Evolutionary conservation across 768 basidiomycete genomes (phyloP).

Genomic region (Serpula lacrymans): DNA sequence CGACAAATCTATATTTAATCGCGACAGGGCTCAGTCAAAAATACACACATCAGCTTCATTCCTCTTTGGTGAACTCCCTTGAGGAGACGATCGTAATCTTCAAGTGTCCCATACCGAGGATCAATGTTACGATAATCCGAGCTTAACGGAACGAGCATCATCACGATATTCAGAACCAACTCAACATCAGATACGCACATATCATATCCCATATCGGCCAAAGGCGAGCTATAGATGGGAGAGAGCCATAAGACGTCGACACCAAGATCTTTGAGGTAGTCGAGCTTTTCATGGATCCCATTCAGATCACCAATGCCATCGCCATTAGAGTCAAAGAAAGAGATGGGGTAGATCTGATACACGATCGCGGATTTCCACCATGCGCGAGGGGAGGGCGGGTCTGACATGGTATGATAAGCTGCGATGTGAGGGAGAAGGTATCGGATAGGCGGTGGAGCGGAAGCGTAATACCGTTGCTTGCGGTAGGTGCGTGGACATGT

Average conservation of each 20-base stretch:
- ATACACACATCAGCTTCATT: slow-evolving; percentile 65
- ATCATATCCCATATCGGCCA: slow-evolving; percentile 74
- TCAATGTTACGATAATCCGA: slow-evolving; percentile 65
- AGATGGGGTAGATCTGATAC: slow-evolving; percentile 71
- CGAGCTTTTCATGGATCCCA: slow-evolving; percentile 61
- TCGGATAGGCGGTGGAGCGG: background rate
- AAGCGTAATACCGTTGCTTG: slow-evolving; percentile 4
- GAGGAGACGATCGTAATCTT: slow-evolving; percentile 56
- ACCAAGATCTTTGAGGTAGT: slow-evolving; percentile 66
- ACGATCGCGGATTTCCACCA: slow-evolving; percentile 62
- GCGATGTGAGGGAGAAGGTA: slow-evolving; percentile 7
- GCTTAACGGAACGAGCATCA: slow-evolving; percentile 30
- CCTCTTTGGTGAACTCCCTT: slow-evolving; percentile 54
- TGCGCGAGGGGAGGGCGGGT: slow-evolving; percentile 15
- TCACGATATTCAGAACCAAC: slow-evolving; percentile 1
- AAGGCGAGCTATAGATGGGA: slow-evolving; percentile 67
- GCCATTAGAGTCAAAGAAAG: slow-evolving; percentile 69
- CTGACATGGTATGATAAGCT: slow-evolving; percentile 8
- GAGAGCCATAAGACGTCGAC: slow-evolving; percentile 68
- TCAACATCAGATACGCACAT: slow-evolving; percentile 38
- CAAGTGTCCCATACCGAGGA: slow-evolving; percentile 59
- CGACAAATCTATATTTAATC: slow-evolving; percentile 1
- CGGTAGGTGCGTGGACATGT: no score
- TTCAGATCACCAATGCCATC: slow-evolving; percentile 69
- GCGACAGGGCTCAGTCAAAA: slow-evolving; percentile 1